Base-by-base conservation (phyloP, 2,329 filamentous ascomycete species). In the Sordariomycetes sp. region DNA sequence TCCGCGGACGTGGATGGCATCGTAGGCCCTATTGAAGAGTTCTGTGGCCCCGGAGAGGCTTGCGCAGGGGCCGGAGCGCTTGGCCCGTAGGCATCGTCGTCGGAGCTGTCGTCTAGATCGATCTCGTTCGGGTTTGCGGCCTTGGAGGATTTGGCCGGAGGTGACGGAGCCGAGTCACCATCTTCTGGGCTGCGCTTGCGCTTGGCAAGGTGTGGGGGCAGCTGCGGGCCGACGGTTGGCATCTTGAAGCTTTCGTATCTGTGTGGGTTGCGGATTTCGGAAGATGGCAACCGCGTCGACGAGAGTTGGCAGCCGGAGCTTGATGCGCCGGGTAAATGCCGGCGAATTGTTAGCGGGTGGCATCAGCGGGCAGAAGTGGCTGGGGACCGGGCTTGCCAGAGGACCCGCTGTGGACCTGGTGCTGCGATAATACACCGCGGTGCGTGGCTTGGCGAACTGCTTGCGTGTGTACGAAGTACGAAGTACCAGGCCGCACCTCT, bases 201-300 rank as follows among this genome's bases (percentile, higher is more conserved):
- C 69, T 86, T 86, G 37, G 81, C 67, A 50, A 87, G 77, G 61
- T 88, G 83, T 4, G 87, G 79, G 14, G 89, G 88, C 25, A 91
- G 70, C 60, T 85, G 77, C 16, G 89, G 88, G 5, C 88, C 87
- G 66, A 89, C 85, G 37, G 82, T 83, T 55, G 85, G 75, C 86
- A 89, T 89, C 25, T 46, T 65, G 74, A 75, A 37, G 22, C 3
- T 24, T 50, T 11, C 14, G 37, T 43, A n/a, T 50, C n/a, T 10
- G 5, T 14, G 6, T 24, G 22, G 22, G 22, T 50, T 22, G 20
- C 8, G 46, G 46, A 20, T 50, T 1, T 50, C n/a, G 20, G 12
- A 24, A 20, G 11, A 20, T 50, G 46, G 20, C 7, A 46, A n/a
- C 16, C 18, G 6, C 2, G 40, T 46, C 18, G 6, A 10, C 18